Conservation (phyloP, 129 eudicot genomes). For the Ambrosia trifida region DNA sequence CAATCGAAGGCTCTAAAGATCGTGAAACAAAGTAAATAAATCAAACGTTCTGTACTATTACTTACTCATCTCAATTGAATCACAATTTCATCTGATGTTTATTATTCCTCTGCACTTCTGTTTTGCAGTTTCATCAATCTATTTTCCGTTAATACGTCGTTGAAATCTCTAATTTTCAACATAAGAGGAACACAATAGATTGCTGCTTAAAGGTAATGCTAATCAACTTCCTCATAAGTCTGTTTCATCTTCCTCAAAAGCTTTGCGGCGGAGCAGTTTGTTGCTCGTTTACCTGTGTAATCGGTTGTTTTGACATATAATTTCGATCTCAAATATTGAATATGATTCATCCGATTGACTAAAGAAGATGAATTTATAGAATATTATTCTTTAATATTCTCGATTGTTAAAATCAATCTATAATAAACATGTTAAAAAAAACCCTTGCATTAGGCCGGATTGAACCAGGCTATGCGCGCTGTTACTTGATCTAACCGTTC, state of each 20-base stretch:
- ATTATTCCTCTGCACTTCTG: neutral
- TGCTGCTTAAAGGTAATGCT: slow-evolving; percentile 26
- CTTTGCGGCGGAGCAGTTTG: too few species aligned
- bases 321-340: neutral
- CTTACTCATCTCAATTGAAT: slow-evolving; percentile 9
- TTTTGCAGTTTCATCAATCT: slow-evolving; percentile 19
- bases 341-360: neutral
- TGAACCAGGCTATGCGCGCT: too few species aligned
- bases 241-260: slow-evolving; percentile 1
- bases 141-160: slow-evolving; percentile 7
- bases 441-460: too few species aligned
- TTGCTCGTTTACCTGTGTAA: too few species aligned
- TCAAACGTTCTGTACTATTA: neutral
- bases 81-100: slow-evolving; percentile 21
- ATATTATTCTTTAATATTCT: neutral
- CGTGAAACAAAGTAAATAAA: slow-evolving; percentile 14
- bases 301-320: neutral
- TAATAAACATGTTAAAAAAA: too few species aligned
- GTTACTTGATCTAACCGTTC: too few species aligned
- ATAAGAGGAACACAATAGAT: slow-evolving; percentile 1
- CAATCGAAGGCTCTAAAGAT: slow-evolving; percentile 18
- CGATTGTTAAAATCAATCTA: too few species aligned
- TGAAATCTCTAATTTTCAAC: neutral
- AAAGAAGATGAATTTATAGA: neutral
- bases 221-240: slow-evolving; percentile 10